Evolutionary conservation across 1,139 yeast species (phyloP), one percentile per base, ranked within the genome.

Genomic region (Pichia sp.): DNA sequence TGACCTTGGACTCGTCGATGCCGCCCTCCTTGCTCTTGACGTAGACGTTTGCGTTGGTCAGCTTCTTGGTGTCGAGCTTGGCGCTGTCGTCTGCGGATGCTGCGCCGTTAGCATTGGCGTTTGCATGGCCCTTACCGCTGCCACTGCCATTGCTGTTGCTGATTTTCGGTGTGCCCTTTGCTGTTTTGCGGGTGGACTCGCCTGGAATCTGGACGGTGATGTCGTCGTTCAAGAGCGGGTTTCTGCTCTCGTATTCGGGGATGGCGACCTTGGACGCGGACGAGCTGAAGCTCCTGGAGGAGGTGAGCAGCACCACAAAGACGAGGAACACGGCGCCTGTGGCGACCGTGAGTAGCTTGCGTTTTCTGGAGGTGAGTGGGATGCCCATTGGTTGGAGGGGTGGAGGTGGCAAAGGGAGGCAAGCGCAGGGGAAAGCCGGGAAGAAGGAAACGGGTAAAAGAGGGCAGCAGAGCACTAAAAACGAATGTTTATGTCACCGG

Each of bases 1-100:
- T 65, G 38, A 68, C 71, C 56, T 67, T 67, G 10, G 66, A 49
- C 55, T 69, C 72, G 50, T 67, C 71, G 38, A 68, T 67, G 10
- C 58, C 60, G 1, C 72, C 72, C 16, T 63, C 59, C 53, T 67
- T 66, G 43, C 53, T 54, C 43, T 54, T 62, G 3, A 67, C 71
- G 15, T 62, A 49, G 41, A 60, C 57, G 53, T 67, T 67, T n/a
- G 61, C 60, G 47, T 59, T 63, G 8, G 51, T 54, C 32, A 59
- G 45, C 30, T 60, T 61, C 40, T 59, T 57, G n/a, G 62, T 54
- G 34, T 58, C 53, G 2, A 53, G 47, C 26, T 53, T 53, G 11
- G 55, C 23, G 23, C 23, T 19, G 23, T 19, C 23, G 23, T 19
- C 23, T 19, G 23, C 23, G 23, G 23, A 19, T 19, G 23, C 23